Evolutionary conservation across 768 basidiomycete genomes (phyloP).

Genomic region (Leccinum subtestaceum): DNA sequence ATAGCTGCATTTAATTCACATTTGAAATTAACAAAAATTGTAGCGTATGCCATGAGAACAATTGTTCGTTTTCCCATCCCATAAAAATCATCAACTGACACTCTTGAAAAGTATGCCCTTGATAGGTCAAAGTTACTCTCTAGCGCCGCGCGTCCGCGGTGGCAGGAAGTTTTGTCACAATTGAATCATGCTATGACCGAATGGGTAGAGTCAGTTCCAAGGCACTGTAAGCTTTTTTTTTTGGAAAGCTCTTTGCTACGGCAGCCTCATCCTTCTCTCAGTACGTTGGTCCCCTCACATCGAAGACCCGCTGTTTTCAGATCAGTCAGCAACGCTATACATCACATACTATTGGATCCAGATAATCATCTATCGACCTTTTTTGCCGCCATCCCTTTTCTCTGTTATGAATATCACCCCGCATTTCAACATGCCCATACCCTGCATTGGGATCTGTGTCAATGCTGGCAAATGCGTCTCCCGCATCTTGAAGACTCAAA

Average conservation of each 20-base stretch:
- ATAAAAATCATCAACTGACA: background rate
- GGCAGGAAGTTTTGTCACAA: slow-evolving; percentile 61
- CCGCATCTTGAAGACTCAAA: slow-evolving; percentile 53
- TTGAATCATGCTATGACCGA: slow-evolving; percentile 67
- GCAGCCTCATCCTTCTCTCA: slow-evolving; percentile 20
- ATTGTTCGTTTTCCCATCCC: slow-evolving; percentile 45
- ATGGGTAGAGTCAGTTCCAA: slow-evolving; percentile 69
- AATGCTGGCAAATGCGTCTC: slow-evolving; percentile 61
- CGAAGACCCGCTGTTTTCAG: slow-evolving; percentile 45
- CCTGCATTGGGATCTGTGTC: slow-evolving; percentile 56
- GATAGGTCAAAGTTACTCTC: slow-evolving; percentile 58
- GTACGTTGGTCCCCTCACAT: slow-evolving; percentile 60
- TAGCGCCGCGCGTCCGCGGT: slow-evolving; percentile 50
- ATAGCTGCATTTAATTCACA: slow-evolving; percentile 62
- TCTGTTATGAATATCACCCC: slow-evolving; percentile 22
- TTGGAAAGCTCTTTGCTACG: background rate
- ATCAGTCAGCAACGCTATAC: slow-evolving; percentile 57
- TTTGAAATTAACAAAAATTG: slow-evolving; percentile 65
- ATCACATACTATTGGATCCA: slow-evolving; percentile 58
- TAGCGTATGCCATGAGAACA: slow-evolving; percentile 65
- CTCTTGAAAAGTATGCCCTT: slow-evolving; percentile 54
- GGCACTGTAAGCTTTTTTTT: slow-evolving; percentile 51
- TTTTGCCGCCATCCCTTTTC: slow-evolving; percentile 46
- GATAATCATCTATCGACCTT: slow-evolving; percentile 70
- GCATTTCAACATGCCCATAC: slow-evolving; percentile 38